Base-by-base conservation (phyloP, 495 filamentous ascomycete genomes). In the Aspergillus sclerotiicarbonarius region DNA sequence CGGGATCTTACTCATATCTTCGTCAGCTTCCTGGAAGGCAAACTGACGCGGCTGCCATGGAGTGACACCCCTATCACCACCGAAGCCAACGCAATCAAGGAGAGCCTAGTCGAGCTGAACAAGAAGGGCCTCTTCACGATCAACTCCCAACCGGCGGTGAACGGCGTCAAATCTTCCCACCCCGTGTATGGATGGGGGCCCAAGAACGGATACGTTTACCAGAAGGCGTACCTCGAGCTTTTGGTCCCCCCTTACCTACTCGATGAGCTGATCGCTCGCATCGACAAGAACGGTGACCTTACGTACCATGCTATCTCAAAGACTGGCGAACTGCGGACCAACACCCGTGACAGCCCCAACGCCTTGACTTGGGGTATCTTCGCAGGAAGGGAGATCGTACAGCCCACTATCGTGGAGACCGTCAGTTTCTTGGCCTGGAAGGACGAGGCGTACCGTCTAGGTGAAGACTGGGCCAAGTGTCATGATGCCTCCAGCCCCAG, bases 321-420 rank as follows among this genome's bases (percentile, higher is more conserved):
- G 68, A 76, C 79, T 2, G 92, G 92, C 13, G 83, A 86, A 57
- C 79, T 98, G 53, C 83, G 84, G 64, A 95, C 91, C n/a, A 97
- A 98, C 65, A 83, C 90, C 12, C 83, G 82, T 21, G 84, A 84
- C 37, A 91, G 89, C 13, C 95, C 95, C 21, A 99, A 98, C 65
- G 95, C 95, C 10, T 86, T 99, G 50, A 99, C 95, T 4, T 99
- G 95, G 95, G 95, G 95, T 73, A 96, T 98, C 45, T 99, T 97
- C 77, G 92, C 95, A 10, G 94, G 94, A 33, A 94, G 96, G 68
- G 95, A 99, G 72, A 97, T 99, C 67, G 91, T 99, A 45, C 95
- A 99, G 70, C 95, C 95, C 10, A 99, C 95, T n/a, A 95, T 99
- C 59, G 93, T 98, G 47, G 95, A 99, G 75, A 96, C 91, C 7